Evolutionary conservation across 1,139 yeast species (phyloP), one percentile per base, ranked within the genome.

Genomic region (Wickerhamiella infanticola): DNA sequence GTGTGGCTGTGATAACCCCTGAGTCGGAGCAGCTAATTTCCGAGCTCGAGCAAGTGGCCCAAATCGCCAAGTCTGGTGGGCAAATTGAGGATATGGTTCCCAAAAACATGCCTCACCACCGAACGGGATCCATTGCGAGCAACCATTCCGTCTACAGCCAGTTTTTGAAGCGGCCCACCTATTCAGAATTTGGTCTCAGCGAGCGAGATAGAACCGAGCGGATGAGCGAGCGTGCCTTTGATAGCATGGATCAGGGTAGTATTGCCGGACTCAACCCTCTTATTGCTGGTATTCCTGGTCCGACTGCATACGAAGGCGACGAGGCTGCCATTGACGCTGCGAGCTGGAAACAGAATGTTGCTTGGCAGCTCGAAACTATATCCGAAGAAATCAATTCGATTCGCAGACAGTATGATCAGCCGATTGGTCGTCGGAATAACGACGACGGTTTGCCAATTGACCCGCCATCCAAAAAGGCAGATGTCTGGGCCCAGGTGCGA

Each of bases 1-100:
- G 72, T 3, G 81, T 81, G 55, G 85, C 86, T 13, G 72, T 76
- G 56, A 81, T 81, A 4, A 74, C 85, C 0, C 64, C 69, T 47
- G 86, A 80, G 54, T 79, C 88, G 0, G 85, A 80, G 55, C 76
- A 72, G 54, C 64, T 80, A 40, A 81, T 90, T 88, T 81, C 77
- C 56, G 86, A 79, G 58, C 75, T 81, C 46, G 78, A 76, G 55
- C 80, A 24, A 9, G 25, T 38, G 3, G 24, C 13, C 23, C 5
- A 25, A 23, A 26, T 25, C 8, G 40, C 40, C 9, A 38, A 26
- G 40, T 5, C 5, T 23, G 25, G 25, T 38, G 33, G 31, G 5
- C 6, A 24, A 5, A 23, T 13, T 8, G n/a, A 7, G 23, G 23
- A 24, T 9, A 13, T 11, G 8, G 8, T 24, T 36, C 24, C 39